phyloP scores from a whole-genome alignment of 305 asterid species.

The Fraxinus angustifolia region DNA sequence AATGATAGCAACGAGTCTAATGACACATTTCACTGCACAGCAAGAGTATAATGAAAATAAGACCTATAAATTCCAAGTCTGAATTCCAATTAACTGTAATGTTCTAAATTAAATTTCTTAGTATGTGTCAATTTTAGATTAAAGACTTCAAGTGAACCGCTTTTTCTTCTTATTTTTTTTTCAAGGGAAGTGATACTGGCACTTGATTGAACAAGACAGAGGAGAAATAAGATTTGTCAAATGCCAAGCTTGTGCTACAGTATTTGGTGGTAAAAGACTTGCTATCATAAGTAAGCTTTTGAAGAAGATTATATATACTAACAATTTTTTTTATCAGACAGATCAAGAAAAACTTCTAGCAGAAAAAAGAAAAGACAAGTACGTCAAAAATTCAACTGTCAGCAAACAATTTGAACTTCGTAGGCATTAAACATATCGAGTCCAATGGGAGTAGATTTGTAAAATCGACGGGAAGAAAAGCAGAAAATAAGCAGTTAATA shows the following conservation, averaged over 20 bases:
- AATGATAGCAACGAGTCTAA: slow-evolving; percentile 1
- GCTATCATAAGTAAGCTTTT: slow-evolving; percentile 11
- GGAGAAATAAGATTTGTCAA: slow-evolving; percentile 1
- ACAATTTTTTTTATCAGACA: neutral
- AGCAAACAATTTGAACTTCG: neutral
- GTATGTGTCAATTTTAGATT: neutral
- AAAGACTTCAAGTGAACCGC: neutral
- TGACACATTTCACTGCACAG: neutral
- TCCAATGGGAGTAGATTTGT: neutral
- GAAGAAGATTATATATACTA: slow-evolving; percentile 2
- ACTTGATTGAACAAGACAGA: neutral
- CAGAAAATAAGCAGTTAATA: neutral
- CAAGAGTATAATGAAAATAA: slow-evolving; percentile 6
- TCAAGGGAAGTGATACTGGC: slow-evolving; percentile 1
- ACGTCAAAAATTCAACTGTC: slow-evolving; percentile 2
- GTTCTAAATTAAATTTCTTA: neutral
- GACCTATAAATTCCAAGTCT: slow-evolving; percentile 4
- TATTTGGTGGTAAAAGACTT: slow-evolving; percentile 6
- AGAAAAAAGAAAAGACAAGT: neutral
- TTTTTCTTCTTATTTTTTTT: neutral
- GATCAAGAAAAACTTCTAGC: neutral
- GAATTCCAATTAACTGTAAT: slow-evolving; percentile 6
- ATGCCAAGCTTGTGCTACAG: neutral
- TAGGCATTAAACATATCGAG: neutral
- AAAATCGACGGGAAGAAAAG: neutral